Percentiles rank a stretch among this genome's conserved stretches.
Evolutionary conservation across 768 basidiomycete species (phyloP).

Genomic region (Termitomyces sp.): DNA sequence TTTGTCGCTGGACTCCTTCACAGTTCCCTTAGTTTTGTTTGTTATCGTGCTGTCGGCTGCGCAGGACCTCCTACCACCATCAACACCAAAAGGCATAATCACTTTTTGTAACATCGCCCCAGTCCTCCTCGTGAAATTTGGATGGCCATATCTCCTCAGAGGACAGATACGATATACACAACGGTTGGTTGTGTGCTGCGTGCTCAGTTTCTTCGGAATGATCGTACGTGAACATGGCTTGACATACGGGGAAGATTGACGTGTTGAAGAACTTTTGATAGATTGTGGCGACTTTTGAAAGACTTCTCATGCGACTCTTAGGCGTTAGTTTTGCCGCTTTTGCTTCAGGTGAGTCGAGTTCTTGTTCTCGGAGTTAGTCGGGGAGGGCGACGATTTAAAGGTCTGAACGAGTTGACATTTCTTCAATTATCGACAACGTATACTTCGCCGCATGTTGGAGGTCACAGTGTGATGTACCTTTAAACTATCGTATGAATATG

Average conservation of each 20-base stretch:
- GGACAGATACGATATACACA: constrained; percentile 79
- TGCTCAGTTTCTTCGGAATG: constrained; percentile 78
- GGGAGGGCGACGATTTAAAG: constrained; percentile 25
- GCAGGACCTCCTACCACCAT: constrained; percentile 84
- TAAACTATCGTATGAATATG: neutral
- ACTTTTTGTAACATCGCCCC: constrained; percentile 94
- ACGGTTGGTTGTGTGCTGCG: constrained; percentile 72
- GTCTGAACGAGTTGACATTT: constrained; percentile 91
- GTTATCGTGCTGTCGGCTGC: constrained; percentile 97
- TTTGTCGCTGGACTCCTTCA: neutral
- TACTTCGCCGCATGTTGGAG: constrained; percentile 55
- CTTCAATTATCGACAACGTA: constrained; percentile 85
- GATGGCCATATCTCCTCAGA: constrained; percentile 86
- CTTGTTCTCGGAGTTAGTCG: neutral
- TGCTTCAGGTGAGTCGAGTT: constrained; percentile 57
- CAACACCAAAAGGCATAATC: constrained; percentile 92
- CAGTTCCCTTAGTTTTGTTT: constrained; percentile 61
- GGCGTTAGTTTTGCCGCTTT: constrained; percentile 81
- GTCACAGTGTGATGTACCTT: constrained; percentile 73
- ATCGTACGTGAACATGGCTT: constrained; percentile 46
- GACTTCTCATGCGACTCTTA: constrained; percentile 60
- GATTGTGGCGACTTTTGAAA: constrained; percentile 73
- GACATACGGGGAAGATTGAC: neutral
- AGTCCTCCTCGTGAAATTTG: constrained; percentile 78
- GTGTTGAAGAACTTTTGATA: constrained; percentile 20